phyloP scores from a whole-genome alignment of 495 filamentous ascomycete genomes.

The Penicillium coprophilum region DNA sequence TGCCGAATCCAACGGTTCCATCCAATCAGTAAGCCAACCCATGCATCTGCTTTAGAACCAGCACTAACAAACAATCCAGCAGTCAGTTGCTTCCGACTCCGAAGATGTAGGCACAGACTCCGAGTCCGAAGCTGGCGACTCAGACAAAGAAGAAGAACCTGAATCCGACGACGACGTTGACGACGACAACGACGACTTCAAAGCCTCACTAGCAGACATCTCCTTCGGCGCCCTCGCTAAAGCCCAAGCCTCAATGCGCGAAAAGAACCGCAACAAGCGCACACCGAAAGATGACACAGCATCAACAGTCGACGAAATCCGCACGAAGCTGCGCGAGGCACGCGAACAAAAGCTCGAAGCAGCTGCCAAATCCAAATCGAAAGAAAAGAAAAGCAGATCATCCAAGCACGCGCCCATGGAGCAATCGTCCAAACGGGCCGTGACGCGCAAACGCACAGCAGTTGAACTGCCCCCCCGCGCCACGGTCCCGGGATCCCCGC shows the following conservation, averaged over 20 bases:
- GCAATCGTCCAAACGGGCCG: slow-evolving; percentile 75
- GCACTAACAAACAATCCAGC: not conserved
- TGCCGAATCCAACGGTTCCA: slow-evolving; percentile 21
- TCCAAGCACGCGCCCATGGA: slow-evolving; percentile 88
- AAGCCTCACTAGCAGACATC: slow-evolving; percentile 50
- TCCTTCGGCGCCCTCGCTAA: slow-evolving; percentile 87
- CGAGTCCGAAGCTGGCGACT: slow-evolving; percentile 20
- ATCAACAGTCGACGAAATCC: slow-evolving; percentile 40
- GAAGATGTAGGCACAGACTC: slow-evolving; percentile 24
- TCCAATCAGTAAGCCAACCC: not conserved
- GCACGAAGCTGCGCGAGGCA: slow-evolving; percentile 42
- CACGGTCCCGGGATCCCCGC: slow-evolving; percentile 73
- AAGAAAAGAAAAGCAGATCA: slow-evolving; percentile 47
- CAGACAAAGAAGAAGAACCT: slow-evolving; percentile 18
- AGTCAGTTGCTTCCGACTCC: slow-evolving; percentile 15
- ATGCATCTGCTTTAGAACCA: not conserved
- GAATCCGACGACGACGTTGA: slow-evolving; percentile 3
- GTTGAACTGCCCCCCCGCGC: slow-evolving; percentile 51
- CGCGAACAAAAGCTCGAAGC: slow-evolving; percentile 32
- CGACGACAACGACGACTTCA: slow-evolving; percentile 40
- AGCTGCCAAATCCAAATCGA: slow-evolving; percentile 40
- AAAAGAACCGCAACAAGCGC: slow-evolving; percentile 40
- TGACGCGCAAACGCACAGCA: slow-evolving; percentile 74
- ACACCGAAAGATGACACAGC: slow-evolving; percentile 18
- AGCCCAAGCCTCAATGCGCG: slow-evolving; percentile 69